These are phyloP conservation scores for Neonectria magnoliae DNA, from an alignment of 2,329 filamentous ascomycete species.

Conservation along the genomic window DNA sequence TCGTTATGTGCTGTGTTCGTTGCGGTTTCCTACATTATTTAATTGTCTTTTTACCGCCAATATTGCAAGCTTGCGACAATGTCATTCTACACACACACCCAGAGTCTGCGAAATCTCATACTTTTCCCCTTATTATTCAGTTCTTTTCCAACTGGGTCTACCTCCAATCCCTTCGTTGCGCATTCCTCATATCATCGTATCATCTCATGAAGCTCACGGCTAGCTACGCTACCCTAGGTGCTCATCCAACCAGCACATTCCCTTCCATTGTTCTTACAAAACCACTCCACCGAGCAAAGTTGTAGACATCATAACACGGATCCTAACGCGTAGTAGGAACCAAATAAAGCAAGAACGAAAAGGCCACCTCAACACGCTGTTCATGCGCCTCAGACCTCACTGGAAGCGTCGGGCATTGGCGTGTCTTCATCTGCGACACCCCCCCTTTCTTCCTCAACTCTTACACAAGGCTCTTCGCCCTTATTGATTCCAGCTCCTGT, in stretches of 20 bases:
- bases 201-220: not conserved
- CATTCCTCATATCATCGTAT: not conserved
- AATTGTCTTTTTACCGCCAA: no score
- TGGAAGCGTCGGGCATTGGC: slow-evolving; percentile 2
- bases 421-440: not conserved
- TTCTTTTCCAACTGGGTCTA: not conserved
- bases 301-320: not conserved
- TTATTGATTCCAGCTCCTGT: not conserved
- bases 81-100: not conserved
- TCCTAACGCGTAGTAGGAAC: not conserved
- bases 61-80: not conserved
- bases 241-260: not conserved
- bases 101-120: not conserved
- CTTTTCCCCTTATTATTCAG: not conserved
- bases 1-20: no score
- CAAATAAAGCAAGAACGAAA: not conserved
- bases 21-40: no score
- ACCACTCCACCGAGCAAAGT: not conserved
- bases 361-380: not conserved
- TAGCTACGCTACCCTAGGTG: not conserved
- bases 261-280: not conserved
- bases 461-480: not conserved
- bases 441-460: not conserved
- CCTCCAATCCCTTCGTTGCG: not conserved
- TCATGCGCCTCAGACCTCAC: not conserved